A percentile compares a stretch with the other conserved stretches of the same genome.
These are phyloP conservation scores for Irpex rosettiformis DNA, from an alignment of 1,284 basidiomycete species.

Conservation along the genomic window DNA sequence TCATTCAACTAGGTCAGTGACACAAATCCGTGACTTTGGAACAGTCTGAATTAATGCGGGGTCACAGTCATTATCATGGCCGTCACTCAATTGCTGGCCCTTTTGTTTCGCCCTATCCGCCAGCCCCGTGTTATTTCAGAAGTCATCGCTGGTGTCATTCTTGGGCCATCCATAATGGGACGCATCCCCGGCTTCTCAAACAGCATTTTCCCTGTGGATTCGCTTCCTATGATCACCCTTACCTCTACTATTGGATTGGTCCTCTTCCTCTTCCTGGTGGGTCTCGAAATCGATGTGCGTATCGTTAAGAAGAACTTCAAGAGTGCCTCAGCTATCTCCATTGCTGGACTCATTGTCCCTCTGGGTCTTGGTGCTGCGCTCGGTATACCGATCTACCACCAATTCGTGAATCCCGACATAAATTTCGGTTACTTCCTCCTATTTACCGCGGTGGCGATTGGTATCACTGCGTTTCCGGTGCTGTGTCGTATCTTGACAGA, in stretches of 20 bases:
- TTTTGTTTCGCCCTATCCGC: slow-evolving; percentile 61
- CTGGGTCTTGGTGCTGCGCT: slow-evolving; percentile 66
- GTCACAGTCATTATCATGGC: slow-evolving; percentile 64
- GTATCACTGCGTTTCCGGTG: slow-evolving; percentile 66
- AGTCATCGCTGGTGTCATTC: slow-evolving; percentile 80
- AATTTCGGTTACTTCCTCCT: slow-evolving; percentile 68
- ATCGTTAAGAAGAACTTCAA: slow-evolving; percentile 49
- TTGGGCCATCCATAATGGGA: slow-evolving; percentile 71
- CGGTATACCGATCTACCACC: slow-evolving; percentile 58
- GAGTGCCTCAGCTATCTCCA: slow-evolving; percentile 43
- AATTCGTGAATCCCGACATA: slow-evolving; percentile 50
- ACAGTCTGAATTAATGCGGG: not conserved
- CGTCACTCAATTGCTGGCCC: slow-evolving; percentile 69
- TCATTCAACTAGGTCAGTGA: slow-evolving; percentile 68
- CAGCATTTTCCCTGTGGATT: slow-evolving; percentile 73
- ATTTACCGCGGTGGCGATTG: slow-evolving; percentile 63
- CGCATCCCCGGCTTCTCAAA: slow-evolving; percentile 70
- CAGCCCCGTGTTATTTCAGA: slow-evolving; percentile 89
- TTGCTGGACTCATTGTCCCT: slow-evolving; percentile 58
- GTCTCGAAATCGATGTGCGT: slow-evolving; percentile 81
- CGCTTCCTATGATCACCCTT: slow-evolving; percentile 74
- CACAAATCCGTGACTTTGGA: not conserved
- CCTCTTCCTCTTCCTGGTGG: slow-evolving; percentile 88
- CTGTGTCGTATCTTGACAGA: slow-evolving; percentile 59
- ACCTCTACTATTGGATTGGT: slow-evolving; percentile 88